These are phyloP conservation scores for Phytopythium cucurbitacearum DNA, from an alignment of 352 stramenopile genomes.

Conservation along the genomic window DNA sequence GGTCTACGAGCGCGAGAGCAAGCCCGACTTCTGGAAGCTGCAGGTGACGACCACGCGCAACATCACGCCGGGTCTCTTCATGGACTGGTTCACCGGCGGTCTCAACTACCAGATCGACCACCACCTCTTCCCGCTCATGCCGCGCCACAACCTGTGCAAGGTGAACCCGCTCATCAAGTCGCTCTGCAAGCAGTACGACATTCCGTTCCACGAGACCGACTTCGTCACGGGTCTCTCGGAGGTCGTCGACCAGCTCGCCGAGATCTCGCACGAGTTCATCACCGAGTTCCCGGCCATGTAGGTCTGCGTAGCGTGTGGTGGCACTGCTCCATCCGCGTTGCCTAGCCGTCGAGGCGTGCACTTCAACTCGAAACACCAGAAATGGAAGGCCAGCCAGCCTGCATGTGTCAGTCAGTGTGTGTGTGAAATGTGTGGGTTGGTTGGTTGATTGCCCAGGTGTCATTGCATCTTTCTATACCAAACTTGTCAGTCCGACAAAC, in stretches of 20 bases:
- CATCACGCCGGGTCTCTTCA: constrained; percentile 91
- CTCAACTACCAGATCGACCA: constrained; percentile 99
- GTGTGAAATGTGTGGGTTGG: too few relatives aligned
- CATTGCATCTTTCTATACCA: not conserved
- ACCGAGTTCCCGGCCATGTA: constrained; percentile 98
- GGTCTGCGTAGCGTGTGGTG: constrained; percentile 28
- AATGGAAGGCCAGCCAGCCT: not conserved
- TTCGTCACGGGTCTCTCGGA: constrained; percentile 93
- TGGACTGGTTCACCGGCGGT: constrained; percentile 98
- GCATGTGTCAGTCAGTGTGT: constrained; percentile 8
- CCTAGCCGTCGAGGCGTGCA: too few relatives aligned
- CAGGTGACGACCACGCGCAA: constrained; percentile 98
- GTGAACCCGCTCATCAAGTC: constrained; percentile 94
- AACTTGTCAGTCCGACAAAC: constrained; percentile 6
- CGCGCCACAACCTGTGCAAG: constrained; percentile 94
- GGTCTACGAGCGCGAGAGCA: constrained; percentile 93
- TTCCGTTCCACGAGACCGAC: constrained; percentile 95
- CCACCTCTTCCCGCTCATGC: constrained; percentile 97
- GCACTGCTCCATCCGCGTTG: not conserved
- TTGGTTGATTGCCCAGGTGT: too few relatives aligned
- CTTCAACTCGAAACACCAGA: too few relatives aligned
- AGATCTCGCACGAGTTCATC: constrained; percentile 94
- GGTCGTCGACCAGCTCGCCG: constrained; percentile 91
- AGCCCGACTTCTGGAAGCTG: constrained; percentile 98
- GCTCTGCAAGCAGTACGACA: constrained; percentile 96